Evolutionary conservation across 306 rosid species (phyloP).

Genomic region (Rubus parviflorus): DNA sequence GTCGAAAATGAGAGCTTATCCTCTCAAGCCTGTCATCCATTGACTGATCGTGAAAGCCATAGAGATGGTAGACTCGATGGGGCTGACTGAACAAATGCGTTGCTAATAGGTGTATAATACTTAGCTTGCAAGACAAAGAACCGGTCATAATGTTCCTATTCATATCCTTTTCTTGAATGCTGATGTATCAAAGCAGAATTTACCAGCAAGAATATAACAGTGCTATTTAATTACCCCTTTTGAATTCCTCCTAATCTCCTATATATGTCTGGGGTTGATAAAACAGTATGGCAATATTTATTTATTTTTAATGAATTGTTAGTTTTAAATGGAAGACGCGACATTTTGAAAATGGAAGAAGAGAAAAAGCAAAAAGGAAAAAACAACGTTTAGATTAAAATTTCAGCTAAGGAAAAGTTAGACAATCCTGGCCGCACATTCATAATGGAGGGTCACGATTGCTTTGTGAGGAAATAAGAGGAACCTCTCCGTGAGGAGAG

Average conservation of each 20-base stretch:
- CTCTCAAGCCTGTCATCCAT: constrained; percentile 83
- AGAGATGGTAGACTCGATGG: constrained; percentile 10
- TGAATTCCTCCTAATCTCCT: not conserved
- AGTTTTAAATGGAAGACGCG: no score
- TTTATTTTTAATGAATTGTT: no score
- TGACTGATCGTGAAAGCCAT: constrained; percentile 30
- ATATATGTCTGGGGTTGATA: not conserved
- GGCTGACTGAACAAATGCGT: constrained; percentile 10
- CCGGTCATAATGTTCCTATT: not conserved
- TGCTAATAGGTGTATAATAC: not conserved
- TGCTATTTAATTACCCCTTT: constrained; percentile 11
- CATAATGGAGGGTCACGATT: no score
- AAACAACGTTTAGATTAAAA: no score
- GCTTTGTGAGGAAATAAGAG: no score
- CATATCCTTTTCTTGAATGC: not conserved
- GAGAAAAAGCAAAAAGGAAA: no score
- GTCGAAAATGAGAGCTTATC: constrained; percentile 86
- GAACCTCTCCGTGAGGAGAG: no score
- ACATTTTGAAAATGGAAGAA: no score
- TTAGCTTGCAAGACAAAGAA: not conserved
- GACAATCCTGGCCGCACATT: no score
- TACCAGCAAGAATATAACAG: constrained; percentile 48
- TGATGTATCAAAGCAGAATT: constrained; percentile 3
- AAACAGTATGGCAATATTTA: not conserved
- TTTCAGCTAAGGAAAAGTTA: no score